phyloP scores from a whole-genome alignment of 139 green algal genomes.

The Micractinium conductrix region DNA sequence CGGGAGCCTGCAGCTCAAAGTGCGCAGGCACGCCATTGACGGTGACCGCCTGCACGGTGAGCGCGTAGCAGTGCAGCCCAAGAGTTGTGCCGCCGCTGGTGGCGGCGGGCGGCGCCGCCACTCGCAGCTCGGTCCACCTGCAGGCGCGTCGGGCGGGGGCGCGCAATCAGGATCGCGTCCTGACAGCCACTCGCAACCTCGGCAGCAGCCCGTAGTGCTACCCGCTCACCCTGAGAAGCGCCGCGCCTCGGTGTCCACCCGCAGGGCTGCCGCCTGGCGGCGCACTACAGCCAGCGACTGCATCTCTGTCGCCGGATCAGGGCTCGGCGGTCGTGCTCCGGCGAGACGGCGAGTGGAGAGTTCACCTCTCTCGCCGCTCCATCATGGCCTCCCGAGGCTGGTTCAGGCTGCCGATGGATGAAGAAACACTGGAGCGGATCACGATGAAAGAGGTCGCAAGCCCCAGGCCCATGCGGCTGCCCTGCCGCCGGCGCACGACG shows the following conservation, averaged over 20 bases:
- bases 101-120: background rate
- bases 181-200: background rate
- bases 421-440: no score
- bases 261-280: background rate
- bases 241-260: background rate
- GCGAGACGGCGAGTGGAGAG: no score
- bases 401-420: no score
- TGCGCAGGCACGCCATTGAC: background rate
- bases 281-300: background rate
- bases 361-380: no score
- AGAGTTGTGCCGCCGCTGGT: background rate
- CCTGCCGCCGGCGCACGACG: no score
- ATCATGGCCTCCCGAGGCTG: no score
- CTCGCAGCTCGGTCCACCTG: slow-evolving; percentile 36
- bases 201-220: background rate
- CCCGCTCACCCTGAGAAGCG: background rate
- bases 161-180: background rate
- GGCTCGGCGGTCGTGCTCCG: no score
- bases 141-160: background rate
- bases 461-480: no score
- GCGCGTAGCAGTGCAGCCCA: slow-evolving; percentile 29
- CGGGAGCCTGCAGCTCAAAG: background rate
- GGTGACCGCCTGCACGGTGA: slow-evolving; percentile 1
- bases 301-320: no score
- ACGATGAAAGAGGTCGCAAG: no score